These are phyloP conservation scores for Fusarium coffeatum DNA, from an alignment of 2,329 filamentous ascomycete species.

Conservation along the genomic window DNA sequence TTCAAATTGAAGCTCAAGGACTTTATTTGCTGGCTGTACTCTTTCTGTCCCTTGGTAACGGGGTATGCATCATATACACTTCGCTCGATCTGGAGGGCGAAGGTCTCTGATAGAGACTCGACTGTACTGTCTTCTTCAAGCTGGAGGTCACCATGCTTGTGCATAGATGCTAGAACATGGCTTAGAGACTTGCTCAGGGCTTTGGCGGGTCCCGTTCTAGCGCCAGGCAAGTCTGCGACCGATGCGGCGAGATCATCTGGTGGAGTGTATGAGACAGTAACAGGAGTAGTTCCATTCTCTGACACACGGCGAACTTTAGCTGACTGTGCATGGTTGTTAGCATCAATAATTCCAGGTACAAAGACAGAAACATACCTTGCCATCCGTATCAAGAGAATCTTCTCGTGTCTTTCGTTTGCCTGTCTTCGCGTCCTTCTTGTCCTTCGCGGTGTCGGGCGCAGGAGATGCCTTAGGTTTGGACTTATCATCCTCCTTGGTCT, in stretches of 20 bases:
- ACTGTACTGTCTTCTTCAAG: conserved; percentile 72
- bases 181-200: conserved; percentile 77
- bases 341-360: neutral
- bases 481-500: conserved; percentile 72
- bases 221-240: conserved; percentile 67
- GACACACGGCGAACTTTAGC: conserved; percentile 65
- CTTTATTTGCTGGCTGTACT: conserved; percentile 74
- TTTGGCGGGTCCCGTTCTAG: conserved; percentile 76
- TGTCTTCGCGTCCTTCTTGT: conserved; percentile 61
- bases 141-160: conserved; percentile 72
- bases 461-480: conserved; percentile 55
- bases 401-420: conserved; percentile 70
- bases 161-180: conserved; percentile 72
- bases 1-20: conserved; percentile 88
- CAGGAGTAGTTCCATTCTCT: conserved; percentile 55
- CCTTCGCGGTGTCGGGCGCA: conserved; percentile 58
- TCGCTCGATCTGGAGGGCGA: conserved; percentile 85
- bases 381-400: conserved; percentile 64
- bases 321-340: conserved; percentile 50
- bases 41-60: conserved; percentile 56
- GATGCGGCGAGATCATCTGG: conserved; percentile 64
- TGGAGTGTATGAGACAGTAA: conserved; percentile 57
- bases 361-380: conserved; percentile 58
- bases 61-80: conserved; percentile 69
- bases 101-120: conserved; percentile 73